Base-by-base conservation (phyloP, 129 eudicot genomes). In the Artemisia annua region DNA sequence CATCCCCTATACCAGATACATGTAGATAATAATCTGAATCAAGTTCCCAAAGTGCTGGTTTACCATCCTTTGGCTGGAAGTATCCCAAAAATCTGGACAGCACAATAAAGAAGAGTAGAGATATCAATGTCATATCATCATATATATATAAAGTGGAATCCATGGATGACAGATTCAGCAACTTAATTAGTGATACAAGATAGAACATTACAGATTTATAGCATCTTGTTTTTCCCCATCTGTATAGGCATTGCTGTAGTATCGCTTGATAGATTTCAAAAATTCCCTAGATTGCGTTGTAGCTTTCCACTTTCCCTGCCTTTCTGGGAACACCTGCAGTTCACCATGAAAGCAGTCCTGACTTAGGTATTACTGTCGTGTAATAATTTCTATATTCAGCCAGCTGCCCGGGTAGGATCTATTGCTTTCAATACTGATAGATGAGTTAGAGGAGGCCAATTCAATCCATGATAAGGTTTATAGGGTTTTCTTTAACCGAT, bases 151-250 rank as follows among this genome's bases (percentile, higher is more conserved):
- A 39, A 39, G 66, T 13, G 66, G 19, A 8, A 61, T 26, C 15
- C 4, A 26, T 5, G 66, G 67, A 66, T 66, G 50, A 66, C 5
- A 39, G 51, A 16, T 39, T 59, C 32, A 60, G 54, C 17, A 59
- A 44, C 80, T 73, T 77, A 62, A 65, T 13, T 6, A 7, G 11
- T 28, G 35, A 73, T 20, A 20, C 30, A 83, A 69, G 69, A 57
- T 4, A 56, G 49, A 63, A 10, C 66, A 69, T 76, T 84, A 92
- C 93, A 94, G 76, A 72, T 94, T 94, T 67, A 94, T 94, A 63
- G 98, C 98, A 81, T 94, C 98, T 85, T 94, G 98, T 82, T 94
- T 94, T 81, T 94, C 98, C 26, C 97, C 97, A 81, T 94, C 98
- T 8, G 97, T 94, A 77, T 94, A 94, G 24, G 98, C 89, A 80